Evolutionary conservation across 192 early-diverging fungal genomes (phyloP), one percentile per base, ranked within the genome.

Genomic region (Geranomyces michiganensis): DNA sequence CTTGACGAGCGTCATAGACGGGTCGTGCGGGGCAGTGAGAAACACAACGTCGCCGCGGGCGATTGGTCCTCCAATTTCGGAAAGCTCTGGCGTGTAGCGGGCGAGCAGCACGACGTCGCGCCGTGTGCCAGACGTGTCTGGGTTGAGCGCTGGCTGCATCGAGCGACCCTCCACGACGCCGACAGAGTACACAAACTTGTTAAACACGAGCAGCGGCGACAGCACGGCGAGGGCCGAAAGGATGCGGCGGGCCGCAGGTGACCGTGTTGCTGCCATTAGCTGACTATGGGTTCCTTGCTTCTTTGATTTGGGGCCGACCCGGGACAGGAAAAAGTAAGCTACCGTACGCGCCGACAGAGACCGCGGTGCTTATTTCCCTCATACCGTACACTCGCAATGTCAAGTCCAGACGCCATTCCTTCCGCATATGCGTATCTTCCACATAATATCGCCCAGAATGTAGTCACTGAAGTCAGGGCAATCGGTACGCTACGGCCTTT

Each of bases 1-100:
- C 79, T 97, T 97, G 26, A 91, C 86, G 17, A 97, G 85, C 30
- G 81, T 75, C 46, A 78, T 65, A 51, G 91, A 82, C 1, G 92
- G 93, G 59, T 92, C 73, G 65, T 74, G 74, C 10, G 94, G 94
- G 17, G 89, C 58, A 0, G 75, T 73, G 45, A 83, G 72, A 33
- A 81, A 51, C 47, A 83, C 78, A 12, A 83, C 77, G 62, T 80
- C 76, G 21, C 78, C 78, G 56, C 24, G 43, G 26, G 24, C 12
- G 62, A 56, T 67, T 21, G 10, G 67, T 13, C 62, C 55, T 12
- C 32, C 24, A 7, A 60, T 27, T 6, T 24, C 51, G 26, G 51
- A 55, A 36, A 31, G 21, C 36, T 7, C 36, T 9, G 53, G 68
- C 26, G 59, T 30, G 29, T 19, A 56, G 7, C 46, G 19, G 60